Base-by-base conservation (phyloP, 2,329 filamentous ascomycete genomes). In the Penicillium sp. region DNA sequence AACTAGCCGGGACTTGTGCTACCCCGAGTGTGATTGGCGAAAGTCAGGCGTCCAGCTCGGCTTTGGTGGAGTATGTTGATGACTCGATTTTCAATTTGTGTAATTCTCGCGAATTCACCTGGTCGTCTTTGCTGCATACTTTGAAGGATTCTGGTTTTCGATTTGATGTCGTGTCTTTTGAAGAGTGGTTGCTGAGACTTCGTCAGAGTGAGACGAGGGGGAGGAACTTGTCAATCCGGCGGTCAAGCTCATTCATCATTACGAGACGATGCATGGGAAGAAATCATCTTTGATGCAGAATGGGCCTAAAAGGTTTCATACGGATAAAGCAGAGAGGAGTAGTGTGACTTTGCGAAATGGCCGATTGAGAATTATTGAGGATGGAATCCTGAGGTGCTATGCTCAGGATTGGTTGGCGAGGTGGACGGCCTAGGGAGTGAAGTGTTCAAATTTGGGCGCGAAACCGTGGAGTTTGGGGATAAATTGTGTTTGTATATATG, bases 101-200 rank as follows among this genome's bases (percentile, higher is more conserved):
- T 35, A 73, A 74, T 48, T 58, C 70, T 7, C 57, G 59, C 1
- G 47, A 54, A 6, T 78, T 78, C 56, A 66, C 68, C 6, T 78
- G 75, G 75, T 63, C 66, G 0, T 54, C 61, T 0, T 64, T 77
- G 45, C 65, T 78, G 4, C 65, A 62, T 0, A 63, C 65, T 0
- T 57, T 78, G 10, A 62, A 53, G 4, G 49, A 60, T 1, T 68
- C 63, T 12, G 75, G 75, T 0, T 68, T 78, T 27, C 54, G 64
- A 6, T 78, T 78, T 53, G 62, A 74, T 25, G 66, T 62, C 1
- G 71, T 77, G 7, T 51, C 68, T 0, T 67, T 76, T 36, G 53
- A 58, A 8, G 65, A 70, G 13, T 78, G 76, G 76, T 29, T 77
- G 19, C 36, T 53, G 17, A 63, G 67, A 53, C 59, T 78, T 21